These are phyloP conservation scores for Solanum hybrid DNA, from an alignment of 305 asterid genomes.

Conservation along the genomic window DNA sequence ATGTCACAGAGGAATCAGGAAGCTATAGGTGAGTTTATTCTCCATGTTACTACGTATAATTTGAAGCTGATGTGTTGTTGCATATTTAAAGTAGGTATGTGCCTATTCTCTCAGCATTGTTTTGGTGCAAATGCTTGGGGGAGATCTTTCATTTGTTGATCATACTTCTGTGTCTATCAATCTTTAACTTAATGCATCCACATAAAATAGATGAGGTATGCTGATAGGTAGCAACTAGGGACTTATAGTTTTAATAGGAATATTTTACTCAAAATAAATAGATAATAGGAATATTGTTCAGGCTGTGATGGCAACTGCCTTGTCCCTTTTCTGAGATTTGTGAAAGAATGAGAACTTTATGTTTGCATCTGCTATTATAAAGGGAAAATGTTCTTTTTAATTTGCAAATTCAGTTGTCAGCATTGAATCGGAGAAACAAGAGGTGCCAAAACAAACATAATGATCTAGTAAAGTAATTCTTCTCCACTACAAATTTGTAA, in stretches of 20 bases:
- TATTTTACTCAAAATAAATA: not conserved
- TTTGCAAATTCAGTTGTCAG: not conserved
- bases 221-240: not conserved
- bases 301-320: not conserved
- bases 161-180: not conserved
- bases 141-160: not conserved
- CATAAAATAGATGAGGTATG: not conserved
- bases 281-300: not conserved
- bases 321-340: not conserved
- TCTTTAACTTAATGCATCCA: not conserved
- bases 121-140: not conserved
- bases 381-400: not conserved
- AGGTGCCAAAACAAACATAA: not conserved
- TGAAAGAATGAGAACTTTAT: not conserved
- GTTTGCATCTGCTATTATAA: not conserved
- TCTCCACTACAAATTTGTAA: not conserved
- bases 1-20: conserved; percentile 97
- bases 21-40: conserved; percentile 59
- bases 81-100: not conserved
- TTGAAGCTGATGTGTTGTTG: not conserved
- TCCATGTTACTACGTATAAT: not conserved
- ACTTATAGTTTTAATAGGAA: not conserved
- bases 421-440: not conserved
- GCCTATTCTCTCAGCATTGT: not conserved
- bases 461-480: not conserved